phyloP scores from a whole-genome alignment of 169 alveolate genomes.

The Eimeria tenella region DNA sequence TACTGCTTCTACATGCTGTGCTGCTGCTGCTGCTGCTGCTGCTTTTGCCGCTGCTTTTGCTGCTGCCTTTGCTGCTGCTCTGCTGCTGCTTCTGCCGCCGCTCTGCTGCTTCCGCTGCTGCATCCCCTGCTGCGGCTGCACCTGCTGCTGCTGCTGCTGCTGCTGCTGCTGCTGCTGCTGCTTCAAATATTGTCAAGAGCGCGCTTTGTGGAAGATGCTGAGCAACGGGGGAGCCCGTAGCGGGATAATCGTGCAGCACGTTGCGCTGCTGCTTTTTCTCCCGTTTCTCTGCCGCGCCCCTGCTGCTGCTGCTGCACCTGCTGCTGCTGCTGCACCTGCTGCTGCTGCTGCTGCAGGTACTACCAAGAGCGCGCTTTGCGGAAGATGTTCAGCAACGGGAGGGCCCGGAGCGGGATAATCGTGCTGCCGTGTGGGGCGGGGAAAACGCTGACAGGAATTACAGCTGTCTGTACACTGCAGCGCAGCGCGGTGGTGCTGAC shows the following conservation, averaged over 20 bases:
- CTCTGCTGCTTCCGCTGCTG: not conserved
- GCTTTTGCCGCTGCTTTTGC: not conserved
- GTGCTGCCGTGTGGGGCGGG: slow-evolving; percentile 99
- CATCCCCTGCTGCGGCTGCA: too few relatives aligned
- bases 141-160: not conserved
- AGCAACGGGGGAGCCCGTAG: slow-evolving; percentile 98
- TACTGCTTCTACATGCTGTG: too few relatives aligned
- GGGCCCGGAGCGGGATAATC: slow-evolving; percentile 99
- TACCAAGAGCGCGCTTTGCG: slow-evolving; percentile 97
- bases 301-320: not conserved
- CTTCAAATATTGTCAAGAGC: slow-evolving; percentile 91
- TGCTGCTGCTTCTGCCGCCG: not conserved
- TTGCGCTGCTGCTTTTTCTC: not conserved
- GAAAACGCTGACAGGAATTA: slow-evolving; percentile 98
- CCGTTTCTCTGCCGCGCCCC: too few relatives aligned
- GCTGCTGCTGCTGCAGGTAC: too few relatives aligned
- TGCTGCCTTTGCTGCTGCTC: slow-evolving; percentile 12
- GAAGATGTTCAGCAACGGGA: slow-evolving; percentile 98
- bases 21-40: slow-evolving; percentile 8
- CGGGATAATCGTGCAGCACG: slow-evolving; percentile 99
- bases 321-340: not conserved
- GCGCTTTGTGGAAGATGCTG: slow-evolving; percentile 98
- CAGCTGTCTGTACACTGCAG: slow-evolving; percentile 98
- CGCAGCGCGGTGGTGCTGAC: slow-evolving; percentile 94
- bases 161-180: not conserved